Base-by-base conservation (phyloP, 495 filamentous ascomycete species). In the Penicillium maclennaniae region DNA sequence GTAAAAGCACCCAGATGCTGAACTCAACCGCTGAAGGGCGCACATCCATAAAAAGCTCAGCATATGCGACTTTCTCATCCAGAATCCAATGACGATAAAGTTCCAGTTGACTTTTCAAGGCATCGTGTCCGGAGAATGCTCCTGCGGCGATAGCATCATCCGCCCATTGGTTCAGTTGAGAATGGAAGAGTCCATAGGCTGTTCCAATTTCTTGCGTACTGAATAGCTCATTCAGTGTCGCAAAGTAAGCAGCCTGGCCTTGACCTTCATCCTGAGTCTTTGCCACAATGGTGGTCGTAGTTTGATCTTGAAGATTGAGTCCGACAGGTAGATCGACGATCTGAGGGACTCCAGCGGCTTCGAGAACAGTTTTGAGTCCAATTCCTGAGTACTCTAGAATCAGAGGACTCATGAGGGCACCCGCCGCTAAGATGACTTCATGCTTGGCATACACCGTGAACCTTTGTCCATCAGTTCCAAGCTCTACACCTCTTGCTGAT, bases 101-200 rank as follows among this genome's bases (percentile, higher is more conserved):
- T 15, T 51, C 56, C 38, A 51, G 45, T 28, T 54, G 52, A 9
- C 26, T 26, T 37, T 16, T 45, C 15, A 59, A 36, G 10, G 56
- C 56, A 5, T 51, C 47, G 1, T 20, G 20, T 15, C 55, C 55
- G 31, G 10, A 84, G 45, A 34, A 34, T 14, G 10, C 31, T 34
- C 10, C 31, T 12, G 3, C 31, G 10, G 31, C 10, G 8, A 34
- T 12, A 14, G 31, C 31, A 34, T 34, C 31, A 34, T 34, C 31
- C 8, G 31, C 31, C 31, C 31, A 34, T 34, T 34, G 31, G 15
- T 34, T 34, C 10, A 34, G 10, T 34, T 34, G 31, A 34, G 31
- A 34, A 34, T 12, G 5, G 1, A 34, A 34, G 10, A 34, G 31
- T 14, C 8, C 31, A 34, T 12, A 12, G 31, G 31, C 31, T 10